Evolutionary conservation across 805 yeast species (phyloP), one percentile per base, ranked within the genome.

Genomic region (Teunomyces atbi): DNA sequence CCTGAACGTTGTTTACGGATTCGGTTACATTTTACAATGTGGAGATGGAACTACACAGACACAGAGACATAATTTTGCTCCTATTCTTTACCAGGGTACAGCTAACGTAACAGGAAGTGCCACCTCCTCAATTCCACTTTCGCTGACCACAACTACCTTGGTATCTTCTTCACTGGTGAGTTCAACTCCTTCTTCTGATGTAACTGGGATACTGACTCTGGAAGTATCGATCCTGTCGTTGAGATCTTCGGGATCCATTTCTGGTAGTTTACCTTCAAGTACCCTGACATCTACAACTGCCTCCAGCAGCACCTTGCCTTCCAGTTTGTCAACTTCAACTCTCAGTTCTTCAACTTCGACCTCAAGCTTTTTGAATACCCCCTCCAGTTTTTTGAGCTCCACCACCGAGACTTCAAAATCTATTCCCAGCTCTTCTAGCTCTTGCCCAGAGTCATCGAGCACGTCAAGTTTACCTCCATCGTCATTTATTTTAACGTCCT

Each of bases 1-100:
- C 1, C 34, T 20, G 16, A 16, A 41, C 7, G 48, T 53, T 4
- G 45, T 42, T 7, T 53, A 52, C 30, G 32, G 34, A 13, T 53
- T 46, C 28, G 43, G 38, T 7, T 47, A 52, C 21, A 21, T 16
- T 6, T 26, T 53, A 2, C 36, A 20, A 5, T 56, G 60, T 42
- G 44, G 39, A 6, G 50, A 50, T 38, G 55, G 56, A 19, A 27
- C 45, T 32, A 23, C 42, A 3, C 30, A 35, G 19, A 20, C 27
- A 11, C 13, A 20, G 7, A 21, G 15, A 21, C 28, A 20, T n/a
- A 20, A n/a, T 21, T n/a, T 10, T 21, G 12, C 16, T 6, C 21
- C 21, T n/a, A 21, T 11, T 11, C 39, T 36, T n/a, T 36, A 21
- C n/a, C 26, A 36, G 16, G 39, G 39, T 12, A 12, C 39, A 19